These are phyloP conservation scores for Saturnispora silvae DNA, from an alignment of 805 yeast species.

Conservation along the genomic window DNA sequence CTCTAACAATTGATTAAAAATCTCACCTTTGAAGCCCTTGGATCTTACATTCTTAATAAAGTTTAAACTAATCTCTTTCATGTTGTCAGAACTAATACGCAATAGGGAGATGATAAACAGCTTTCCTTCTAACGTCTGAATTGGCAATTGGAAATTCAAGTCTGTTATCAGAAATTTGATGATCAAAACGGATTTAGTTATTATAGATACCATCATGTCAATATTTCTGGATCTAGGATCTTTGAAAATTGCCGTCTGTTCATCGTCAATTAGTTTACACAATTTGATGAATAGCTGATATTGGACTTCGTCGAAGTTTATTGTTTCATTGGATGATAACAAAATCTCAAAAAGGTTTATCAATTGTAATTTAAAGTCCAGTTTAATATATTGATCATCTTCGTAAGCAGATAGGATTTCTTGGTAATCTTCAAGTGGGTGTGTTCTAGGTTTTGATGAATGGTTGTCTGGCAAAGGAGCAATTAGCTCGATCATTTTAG, in stretches of 20 bases:
- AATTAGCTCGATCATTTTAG: constrained; percentile 31
- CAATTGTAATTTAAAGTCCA: constrained; percentile 35
- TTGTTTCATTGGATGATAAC: constrained; percentile 12
- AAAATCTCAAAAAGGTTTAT: constrained; percentile 38
- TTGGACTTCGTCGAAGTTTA: constrained; percentile 4
- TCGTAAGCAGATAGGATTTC: constrained; percentile 12
- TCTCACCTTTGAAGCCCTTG: constrained; percentile 13
- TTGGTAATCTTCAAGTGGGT: constrained; percentile 20
- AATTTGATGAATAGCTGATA: constrained; percentile 7
- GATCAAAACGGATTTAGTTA: constrained; percentile 31
- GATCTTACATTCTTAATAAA: constrained; percentile 17
- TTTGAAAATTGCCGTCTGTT: constrained; percentile 36
- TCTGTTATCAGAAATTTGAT: constrained; percentile 24
- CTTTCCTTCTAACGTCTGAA: constrained; percentile 21
- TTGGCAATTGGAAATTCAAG: constrained; percentile 20
- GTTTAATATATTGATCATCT: constrained; percentile 30
- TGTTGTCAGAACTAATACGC: constrained; percentile 24
- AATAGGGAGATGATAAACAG: constrained; percentile 24
- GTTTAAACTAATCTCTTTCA: constrained; percentile 19
- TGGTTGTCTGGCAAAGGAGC: constrained; percentile 24
- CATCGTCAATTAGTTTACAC: constrained; percentile 30
- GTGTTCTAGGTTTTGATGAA: constrained; percentile 17
- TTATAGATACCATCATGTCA: constrained; percentile 29
- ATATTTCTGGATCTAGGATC: constrained; percentile 34
- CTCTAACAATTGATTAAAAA: constrained; percentile 20